Evolutionary conservation across 202 grass and related monocot genomes (phyloP).

Genomic region (Zizania palustris): DNA sequence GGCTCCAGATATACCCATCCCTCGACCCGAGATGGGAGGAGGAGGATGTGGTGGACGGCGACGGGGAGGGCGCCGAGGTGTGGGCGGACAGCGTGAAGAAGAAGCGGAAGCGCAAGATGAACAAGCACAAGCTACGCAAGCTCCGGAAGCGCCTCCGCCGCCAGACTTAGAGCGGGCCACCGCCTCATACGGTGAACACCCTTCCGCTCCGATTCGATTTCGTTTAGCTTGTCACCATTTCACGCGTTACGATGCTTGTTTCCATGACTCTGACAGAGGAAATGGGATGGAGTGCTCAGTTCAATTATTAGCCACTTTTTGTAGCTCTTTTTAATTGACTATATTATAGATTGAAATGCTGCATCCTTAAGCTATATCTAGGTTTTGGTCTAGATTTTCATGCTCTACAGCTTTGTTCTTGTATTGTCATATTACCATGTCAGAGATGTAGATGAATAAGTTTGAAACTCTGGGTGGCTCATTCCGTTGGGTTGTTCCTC

Average conservation of each 20-base stretch:
- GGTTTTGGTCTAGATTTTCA: too few relatives aligned
- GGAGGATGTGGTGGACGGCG: background rate
- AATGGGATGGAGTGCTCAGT: background rate
- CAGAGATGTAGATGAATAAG: background rate
- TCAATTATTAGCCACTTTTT: background rate
- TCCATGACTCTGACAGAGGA: background rate
- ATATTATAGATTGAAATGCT: background rate
- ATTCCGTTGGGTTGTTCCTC: background rate
- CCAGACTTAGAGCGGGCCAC: conserved; percentile 50
- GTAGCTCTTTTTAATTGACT: background rate
- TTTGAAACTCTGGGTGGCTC: background rate
- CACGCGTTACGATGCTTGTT: background rate
- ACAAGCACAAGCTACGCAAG: conserved; percentile 96
- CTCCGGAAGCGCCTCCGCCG: conserved; percentile 80
- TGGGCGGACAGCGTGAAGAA: conserved; percentile 99
- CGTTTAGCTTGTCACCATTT: background rate
- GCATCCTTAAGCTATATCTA: background rate
- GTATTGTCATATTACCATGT: background rate
- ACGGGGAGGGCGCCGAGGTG: conserved; percentile 36
- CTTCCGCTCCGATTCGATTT: conserved; percentile 17
- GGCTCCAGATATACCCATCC: conserved; percentile 35
- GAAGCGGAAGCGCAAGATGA: conserved; percentile 99
- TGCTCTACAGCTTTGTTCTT: too few relatives aligned
- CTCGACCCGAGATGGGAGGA: conserved; percentile 36
- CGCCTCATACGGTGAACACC: conserved; percentile 33